These are phyloP conservation scores for Leccinum fibrillosum DNA, from an alignment of 768 basidiomycete genomes.

Conservation along the genomic window DNA sequence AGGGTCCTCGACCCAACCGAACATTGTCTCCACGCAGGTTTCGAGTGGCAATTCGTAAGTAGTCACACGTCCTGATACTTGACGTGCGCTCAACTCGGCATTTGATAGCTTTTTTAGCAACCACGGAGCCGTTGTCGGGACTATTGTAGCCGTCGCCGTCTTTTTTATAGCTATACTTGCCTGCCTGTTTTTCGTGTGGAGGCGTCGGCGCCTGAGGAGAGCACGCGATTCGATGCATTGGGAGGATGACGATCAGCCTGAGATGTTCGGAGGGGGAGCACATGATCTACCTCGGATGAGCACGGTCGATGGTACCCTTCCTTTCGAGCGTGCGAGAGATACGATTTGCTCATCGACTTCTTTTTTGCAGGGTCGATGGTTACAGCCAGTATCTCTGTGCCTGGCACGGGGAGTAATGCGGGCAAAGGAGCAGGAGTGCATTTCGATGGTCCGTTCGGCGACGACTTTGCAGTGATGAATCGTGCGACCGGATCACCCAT, in stretches of 20 bases:
- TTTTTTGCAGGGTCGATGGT: neutral
- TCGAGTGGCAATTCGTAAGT: slow-evolving; percentile 26
- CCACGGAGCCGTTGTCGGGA: slow-evolving; percentile 65
- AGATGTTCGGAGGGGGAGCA: slow-evolving; percentile 24
- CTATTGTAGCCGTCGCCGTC: slow-evolving; percentile 67
- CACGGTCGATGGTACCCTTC: slow-evolving; percentile 12
- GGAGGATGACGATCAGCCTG: slow-evolving; percentile 11
- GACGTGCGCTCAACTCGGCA: neutral
- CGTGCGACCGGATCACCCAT: slow-evolving; percentile 19
- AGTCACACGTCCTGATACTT: neutral
- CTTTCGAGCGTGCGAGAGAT: slow-evolving; percentile 2
- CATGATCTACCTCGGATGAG: slow-evolving; percentile 33
- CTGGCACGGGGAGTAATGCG: neutral
- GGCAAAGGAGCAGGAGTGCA: neutral
- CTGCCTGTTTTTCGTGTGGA: slow-evolving; percentile 36
- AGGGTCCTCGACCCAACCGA: slow-evolving; percentile 43
- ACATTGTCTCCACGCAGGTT: slow-evolving; percentile 46
- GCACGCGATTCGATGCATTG: slow-evolving; percentile 33
- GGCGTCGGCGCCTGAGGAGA: slow-evolving; percentile 39
- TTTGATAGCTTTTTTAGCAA: slow-evolving; percentile 59
- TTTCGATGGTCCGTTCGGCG: neutral
- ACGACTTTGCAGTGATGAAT: slow-evolving; percentile 8
- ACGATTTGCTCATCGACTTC: neutral
- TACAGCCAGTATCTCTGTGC: neutral
- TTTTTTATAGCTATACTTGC: slow-evolving; percentile 44